A percentile compares a stretch with the other conserved stretches of the same genome.
Conservation (phyloP, 2,329 filamentous ascomycete species). For the Xylariaceae sp. region DNA sequence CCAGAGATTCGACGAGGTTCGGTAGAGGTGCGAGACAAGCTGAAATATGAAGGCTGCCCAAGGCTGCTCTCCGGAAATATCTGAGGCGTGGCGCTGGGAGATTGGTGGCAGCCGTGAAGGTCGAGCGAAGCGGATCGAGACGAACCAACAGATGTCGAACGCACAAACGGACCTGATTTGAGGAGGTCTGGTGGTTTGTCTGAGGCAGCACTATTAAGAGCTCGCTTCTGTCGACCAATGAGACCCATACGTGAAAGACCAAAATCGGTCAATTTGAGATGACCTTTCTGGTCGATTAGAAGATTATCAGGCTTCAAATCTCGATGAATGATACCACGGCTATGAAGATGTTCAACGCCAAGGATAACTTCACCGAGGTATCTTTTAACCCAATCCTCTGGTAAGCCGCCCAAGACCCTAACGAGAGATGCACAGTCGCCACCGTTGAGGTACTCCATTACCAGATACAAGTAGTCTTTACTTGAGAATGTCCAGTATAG, state of each 20-base stretch:
- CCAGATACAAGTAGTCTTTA: slow-evolving; percentile 96
- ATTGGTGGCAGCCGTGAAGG: slow-evolving; percentile 65
- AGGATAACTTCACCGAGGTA: slow-evolving; percentile 94
- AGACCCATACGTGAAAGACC: slow-evolving; percentile 95
- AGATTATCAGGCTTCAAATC: slow-evolving; percentile 97
- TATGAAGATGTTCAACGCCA: slow-evolving; percentile 94
- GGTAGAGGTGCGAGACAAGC: slow-evolving; percentile 50
- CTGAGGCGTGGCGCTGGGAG: slow-evolving; percentile 77
- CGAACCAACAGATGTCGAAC: slow-evolving; percentile 78
- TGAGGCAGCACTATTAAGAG: slow-evolving; percentile 67
- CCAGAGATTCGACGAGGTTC: slow-evolving; percentile 70
- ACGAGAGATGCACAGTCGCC: slow-evolving; percentile 95
- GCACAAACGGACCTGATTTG: slow-evolving; percentile 85
- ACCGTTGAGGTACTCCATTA: slow-evolving; percentile 98
- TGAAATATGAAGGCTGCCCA: slow-evolving; percentile 93
- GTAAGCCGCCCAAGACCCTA: slow-evolving; percentile 84
- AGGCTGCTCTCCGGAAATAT: slow-evolving; percentile 75
- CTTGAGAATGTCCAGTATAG: slow-evolving; percentile 99
- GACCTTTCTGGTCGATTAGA: slow-evolving; percentile 92
- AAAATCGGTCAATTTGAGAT: slow-evolving; percentile 96
- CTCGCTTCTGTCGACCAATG: slow-evolving; percentile 91
- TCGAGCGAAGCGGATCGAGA: slow-evolving; percentile 94
- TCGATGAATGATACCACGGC: slow-evolving; percentile 89
- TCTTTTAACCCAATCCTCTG: slow-evolving; percentile 97
- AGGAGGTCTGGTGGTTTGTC: slow-evolving; percentile 90